Evolutionary conservation across 208 protist genomes (phyloP), one percentile per base, ranked within the genome.

Genomic region (Leishmania tropica): DNA sequence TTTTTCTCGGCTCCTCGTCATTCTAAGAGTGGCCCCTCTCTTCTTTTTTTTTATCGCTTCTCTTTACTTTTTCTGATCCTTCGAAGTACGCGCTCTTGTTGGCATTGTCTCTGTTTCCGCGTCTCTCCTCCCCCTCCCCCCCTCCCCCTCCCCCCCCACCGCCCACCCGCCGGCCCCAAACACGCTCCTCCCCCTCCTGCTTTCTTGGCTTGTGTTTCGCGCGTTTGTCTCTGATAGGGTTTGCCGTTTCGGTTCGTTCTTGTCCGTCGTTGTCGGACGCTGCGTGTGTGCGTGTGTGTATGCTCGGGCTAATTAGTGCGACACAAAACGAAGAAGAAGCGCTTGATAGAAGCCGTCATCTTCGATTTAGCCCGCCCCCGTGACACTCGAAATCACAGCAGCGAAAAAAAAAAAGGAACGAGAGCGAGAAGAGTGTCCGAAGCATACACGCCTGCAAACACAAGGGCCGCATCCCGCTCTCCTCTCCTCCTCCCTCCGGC

Each of bases 211-310:
- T 19, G 17, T 47, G 37, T 47, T 47, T 72, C 40, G 37, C 65
- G 19, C 11, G 65, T 48, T 19, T 47, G 37, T 48, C 31, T 72
- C 65, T 68, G 35, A 10, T 11, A 10, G 6, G 64, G 28, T 31
- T 53, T 10, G 24, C 70, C 28, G 7, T 17, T 53, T 8, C 40
- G 24, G 15, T 17, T 74, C 21, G 42, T 17, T 53, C 6, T 53
- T 35, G 3, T 53, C 21, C 70, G 42, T 74, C 28, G 0, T 17
- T 11, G 35, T 45, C 28, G 11, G 17, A 5, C 42, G 21, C 0
- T 74, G 70, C 8, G 67, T 28, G 37, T 35, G 71, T 75, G 71
- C 11, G 71, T n/a, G n/a, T n/a, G n/a, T n/a, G n/a, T n/a, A n/a
- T n/a, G n/a, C n/a, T n/a, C n/a, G n/a, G n/a, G n/a, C n/a, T n/a